Evolutionary conservation across 768 basidiomycete genomes (phyloP).

Genomic region (Lactarius deliciosus): DNA sequence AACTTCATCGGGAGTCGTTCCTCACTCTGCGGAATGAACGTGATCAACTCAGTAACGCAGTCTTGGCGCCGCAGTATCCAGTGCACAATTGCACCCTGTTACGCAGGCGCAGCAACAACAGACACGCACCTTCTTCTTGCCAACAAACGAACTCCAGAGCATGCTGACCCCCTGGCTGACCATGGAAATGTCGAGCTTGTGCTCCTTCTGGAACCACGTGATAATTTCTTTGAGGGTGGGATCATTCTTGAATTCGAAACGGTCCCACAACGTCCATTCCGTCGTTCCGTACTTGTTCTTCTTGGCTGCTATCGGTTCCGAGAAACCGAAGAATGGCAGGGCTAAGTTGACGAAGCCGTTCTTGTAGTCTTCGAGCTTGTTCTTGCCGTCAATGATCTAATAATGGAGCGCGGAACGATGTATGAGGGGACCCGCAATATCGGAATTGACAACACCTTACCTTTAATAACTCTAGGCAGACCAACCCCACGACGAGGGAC

Average conservation of each 20-base stretch:
- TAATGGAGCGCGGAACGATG: neutral
- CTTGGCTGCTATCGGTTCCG: constrained; percentile 87
- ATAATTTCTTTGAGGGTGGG: constrained; percentile 86
- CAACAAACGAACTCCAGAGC: constrained; percentile 94
- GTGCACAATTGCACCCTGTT: neutral
- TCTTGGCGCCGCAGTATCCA: neutral
- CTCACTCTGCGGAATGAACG: constrained; percentile 58
- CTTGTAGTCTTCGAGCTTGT: constrained; percentile 91
- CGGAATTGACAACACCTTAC: constrained; percentile 39
- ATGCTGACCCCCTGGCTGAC: constrained; percentile 97
- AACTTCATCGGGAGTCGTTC: constrained; percentile 89
- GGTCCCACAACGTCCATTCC: constrained; percentile 99
- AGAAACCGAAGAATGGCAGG: constrained; percentile 98
- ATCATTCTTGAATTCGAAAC: constrained; percentile 89
- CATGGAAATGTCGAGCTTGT: constrained; percentile 90
- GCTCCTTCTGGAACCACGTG: constrained; percentile 77
- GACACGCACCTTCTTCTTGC: constrained; percentile 81
- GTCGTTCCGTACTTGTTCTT: constrained; percentile 86
- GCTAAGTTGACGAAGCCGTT: constrained; percentile 99
- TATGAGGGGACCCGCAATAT: neutral
- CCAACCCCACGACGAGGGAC: constrained; percentile 90
- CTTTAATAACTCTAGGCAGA: constrained; percentile 97
- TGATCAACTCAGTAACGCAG: neutral
- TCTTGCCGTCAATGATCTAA: constrained; percentile 94
- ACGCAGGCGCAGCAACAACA: neutral